Percentiles rank a stretch among this genome's conserved stretches.
These are phyloP conservation scores for Mucor saturninus DNA, from an alignment of 371 early-diverging fungal genomes.

Conservation along the genomic window DNA sequence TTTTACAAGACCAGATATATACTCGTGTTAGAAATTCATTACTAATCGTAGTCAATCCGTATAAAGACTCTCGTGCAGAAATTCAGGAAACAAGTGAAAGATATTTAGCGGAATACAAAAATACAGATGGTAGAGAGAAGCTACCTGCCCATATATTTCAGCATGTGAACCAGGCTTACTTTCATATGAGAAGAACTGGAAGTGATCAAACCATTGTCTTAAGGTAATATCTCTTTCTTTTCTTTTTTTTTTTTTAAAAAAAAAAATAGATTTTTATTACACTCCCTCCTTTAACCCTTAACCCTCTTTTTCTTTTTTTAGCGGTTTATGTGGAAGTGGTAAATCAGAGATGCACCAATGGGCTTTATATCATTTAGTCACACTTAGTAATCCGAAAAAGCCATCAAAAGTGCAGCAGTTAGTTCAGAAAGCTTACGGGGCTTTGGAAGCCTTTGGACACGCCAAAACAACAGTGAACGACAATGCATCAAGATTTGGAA, in stretches of 20 bases:
- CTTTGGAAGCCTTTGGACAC: slow-evolving; percentile 85
- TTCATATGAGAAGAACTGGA: slow-evolving; percentile 50
- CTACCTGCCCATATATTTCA: slow-evolving; percentile 48
- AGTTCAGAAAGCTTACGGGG: slow-evolving; percentile 44
- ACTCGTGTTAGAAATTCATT: slow-evolving; percentile 68
- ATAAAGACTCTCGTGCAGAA: slow-evolving; percentile 53
- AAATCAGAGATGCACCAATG: slow-evolving; percentile 75
- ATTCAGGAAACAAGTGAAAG: slow-evolving; percentile 52
- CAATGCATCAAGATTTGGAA: slow-evolving; percentile 90
- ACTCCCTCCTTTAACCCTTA: neutral
- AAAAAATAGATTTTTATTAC: neutral
- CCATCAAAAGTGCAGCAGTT: slow-evolving; percentile 72
- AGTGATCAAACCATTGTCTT: slow-evolving; percentile 47
- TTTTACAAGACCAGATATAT: slow-evolving; percentile 62
- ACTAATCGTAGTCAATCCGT: slow-evolving; percentile 52
- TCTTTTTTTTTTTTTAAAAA: slow-evolving; percentile 5
- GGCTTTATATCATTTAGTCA: slow-evolving; percentile 67
- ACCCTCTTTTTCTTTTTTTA: slow-evolving; percentile 31
- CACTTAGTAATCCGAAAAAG: slow-evolving; percentile 73
- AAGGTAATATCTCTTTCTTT: slow-evolving; percentile 26
- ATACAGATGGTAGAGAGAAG: slow-evolving; percentile 29
- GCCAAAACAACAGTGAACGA: slow-evolving; percentile 71
- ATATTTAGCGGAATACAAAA: slow-evolving; percentile 49
- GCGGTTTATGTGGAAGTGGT: slow-evolving; percentile 86
- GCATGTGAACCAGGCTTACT: slow-evolving; percentile 48